Evolutionary conservation across 225 moss, liverwort and hornwort species (phyloP).

Genomic region (Asterella californica): DNA sequence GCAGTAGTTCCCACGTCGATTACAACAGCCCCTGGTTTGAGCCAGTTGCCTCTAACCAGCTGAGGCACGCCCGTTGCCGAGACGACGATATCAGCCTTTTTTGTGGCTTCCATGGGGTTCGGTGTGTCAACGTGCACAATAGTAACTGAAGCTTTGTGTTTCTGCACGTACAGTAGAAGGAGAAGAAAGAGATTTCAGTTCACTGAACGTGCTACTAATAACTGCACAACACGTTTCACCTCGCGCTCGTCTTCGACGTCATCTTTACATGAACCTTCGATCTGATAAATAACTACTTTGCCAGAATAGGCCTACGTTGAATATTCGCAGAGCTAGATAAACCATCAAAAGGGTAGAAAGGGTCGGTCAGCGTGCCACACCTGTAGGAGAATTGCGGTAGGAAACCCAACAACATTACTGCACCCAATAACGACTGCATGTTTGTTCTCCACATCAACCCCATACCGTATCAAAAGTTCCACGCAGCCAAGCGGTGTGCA

Average conservation of each 20-base stretch:
- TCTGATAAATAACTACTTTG: background rate
- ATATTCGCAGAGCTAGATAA: background rate
- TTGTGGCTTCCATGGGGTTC: slow-evolving; percentile 68
- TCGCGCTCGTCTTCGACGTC: too few species aligned
- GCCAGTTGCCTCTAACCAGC: slow-evolving; percentile 86
- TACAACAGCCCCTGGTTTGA: slow-evolving; percentile 87
- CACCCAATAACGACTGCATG: slow-evolving; percentile 84
- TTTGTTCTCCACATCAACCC: slow-evolving; percentile 68
- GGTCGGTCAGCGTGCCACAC: slow-evolving; percentile 25
- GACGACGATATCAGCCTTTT: slow-evolving; percentile 77
- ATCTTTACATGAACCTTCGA: background rate
- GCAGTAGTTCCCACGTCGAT: slow-evolving; percentile 88
- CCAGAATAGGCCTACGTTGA: background rate
- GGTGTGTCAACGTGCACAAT: slow-evolving; percentile 68
- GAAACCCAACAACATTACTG: slow-evolving; percentile 77
- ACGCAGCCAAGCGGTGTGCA: slow-evolving; percentile 84
- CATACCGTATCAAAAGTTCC: slow-evolving; percentile 63
- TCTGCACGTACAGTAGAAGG: slow-evolving; percentile 39
- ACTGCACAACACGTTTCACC: background rate
- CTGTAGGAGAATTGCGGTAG: slow-evolving; percentile 80
- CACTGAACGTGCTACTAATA: background rate
- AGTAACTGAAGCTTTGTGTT: slow-evolving; percentile 79
- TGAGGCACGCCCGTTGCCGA: slow-evolving; percentile 84
- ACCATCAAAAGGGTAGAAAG: background rate
- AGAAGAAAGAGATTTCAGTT: background rate